Conservation (phyloP, 2,329 filamentous ascomycete species). For the Paraphaeosphaeria sporulosa region DNA sequence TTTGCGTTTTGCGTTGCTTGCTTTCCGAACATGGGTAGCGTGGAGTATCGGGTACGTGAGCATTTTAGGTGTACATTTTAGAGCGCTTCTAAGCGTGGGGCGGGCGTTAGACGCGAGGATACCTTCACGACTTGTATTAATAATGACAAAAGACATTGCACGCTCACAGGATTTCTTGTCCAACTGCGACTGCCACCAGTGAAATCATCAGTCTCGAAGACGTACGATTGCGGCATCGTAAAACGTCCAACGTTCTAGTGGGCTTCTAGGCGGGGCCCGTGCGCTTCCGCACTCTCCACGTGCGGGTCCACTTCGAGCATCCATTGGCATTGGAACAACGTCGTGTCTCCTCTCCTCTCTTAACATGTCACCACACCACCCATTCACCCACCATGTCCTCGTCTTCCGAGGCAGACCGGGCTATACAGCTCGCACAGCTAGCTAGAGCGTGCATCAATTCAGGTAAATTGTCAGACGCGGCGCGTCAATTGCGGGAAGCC, state of each 20-base stretch:
- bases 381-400: slow-evolving; percentile 34
- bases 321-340: slow-evolving; percentile 17
- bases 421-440: slow-evolving; percentile 40
- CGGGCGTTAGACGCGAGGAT: slow-evolving; percentile 3
- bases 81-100: slow-evolving; percentile 13
- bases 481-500: slow-evolving; percentile 53
- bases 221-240: background rate
- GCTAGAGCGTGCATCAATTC: slow-evolving; percentile 36
- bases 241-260: background rate
- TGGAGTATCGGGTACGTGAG: slow-evolving; percentile 32
- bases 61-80: slow-evolving; percentile 28
- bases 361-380: slow-evolving; percentile 25
- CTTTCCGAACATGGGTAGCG: slow-evolving; percentile 21
- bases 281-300: slow-evolving; percentile 5
- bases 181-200: background rate
- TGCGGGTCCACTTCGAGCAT: slow-evolving; percentile 21
- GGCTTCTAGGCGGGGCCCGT: slow-evolving; percentile 7
- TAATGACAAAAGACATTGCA: slow-evolving; percentile 26
- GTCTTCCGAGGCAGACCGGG: slow-evolving; percentile 38
- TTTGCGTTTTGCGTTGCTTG: slow-evolving; percentile 24
- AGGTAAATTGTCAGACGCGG: slow-evolving; percentile 50
- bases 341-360: slow-evolving; percentile 19
- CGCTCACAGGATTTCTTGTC: background rate
- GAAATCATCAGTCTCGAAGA: background rate
- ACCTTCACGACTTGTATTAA: slow-evolving; percentile 33